Conservation (phyloP, 441 rosid genomes). For the Pelargonium exstipulatum region DNA sequence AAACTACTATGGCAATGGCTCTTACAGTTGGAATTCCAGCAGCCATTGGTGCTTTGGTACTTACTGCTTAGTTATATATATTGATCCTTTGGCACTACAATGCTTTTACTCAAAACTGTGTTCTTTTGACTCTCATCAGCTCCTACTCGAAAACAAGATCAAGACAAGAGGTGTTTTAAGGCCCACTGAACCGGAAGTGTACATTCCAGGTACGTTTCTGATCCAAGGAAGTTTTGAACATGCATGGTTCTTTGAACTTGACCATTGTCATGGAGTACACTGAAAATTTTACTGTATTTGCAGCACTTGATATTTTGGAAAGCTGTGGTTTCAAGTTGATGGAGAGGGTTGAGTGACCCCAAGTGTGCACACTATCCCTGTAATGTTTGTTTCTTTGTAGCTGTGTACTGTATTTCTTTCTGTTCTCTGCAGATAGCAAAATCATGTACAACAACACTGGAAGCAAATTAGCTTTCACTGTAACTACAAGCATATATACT, state of each 20-base stretch:
- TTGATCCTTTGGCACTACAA: background rate
- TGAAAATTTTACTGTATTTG: slow-evolving; percentile 17
- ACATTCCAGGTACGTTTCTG: slow-evolving; percentile 54
- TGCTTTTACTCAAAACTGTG: background rate
- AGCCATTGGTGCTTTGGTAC: slow-evolving; percentile 86
- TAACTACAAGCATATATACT: too few species aligned
- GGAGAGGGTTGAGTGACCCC: slow-evolving; percentile 48
- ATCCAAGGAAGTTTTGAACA: too few species aligned
- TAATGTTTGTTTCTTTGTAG: too few species aligned
- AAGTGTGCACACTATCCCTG: background rate
- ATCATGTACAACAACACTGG: too few species aligned
- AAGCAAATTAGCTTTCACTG: too few species aligned
- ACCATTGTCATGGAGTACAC: too few species aligned
- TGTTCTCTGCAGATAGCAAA: too few species aligned
- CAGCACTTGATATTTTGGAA: slow-evolving; percentile 78
- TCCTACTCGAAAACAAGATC: slow-evolving; percentile 67
- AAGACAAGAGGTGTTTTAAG: slow-evolving; percentile 74
- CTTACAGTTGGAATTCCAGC: slow-evolving; percentile 83
- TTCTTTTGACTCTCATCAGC: slow-evolving; percentile 36
- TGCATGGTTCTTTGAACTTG: too few species aligned
- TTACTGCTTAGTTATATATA: background rate
- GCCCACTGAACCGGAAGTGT: slow-evolving; percentile 81
- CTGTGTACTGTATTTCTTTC: too few species aligned
- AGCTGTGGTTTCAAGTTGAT: slow-evolving; percentile 65
- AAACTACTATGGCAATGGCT: slow-evolving; percentile 76